phyloP scores from a whole-genome alignment of 805 yeast species.

The Priceomyces carsonii region DNA sequence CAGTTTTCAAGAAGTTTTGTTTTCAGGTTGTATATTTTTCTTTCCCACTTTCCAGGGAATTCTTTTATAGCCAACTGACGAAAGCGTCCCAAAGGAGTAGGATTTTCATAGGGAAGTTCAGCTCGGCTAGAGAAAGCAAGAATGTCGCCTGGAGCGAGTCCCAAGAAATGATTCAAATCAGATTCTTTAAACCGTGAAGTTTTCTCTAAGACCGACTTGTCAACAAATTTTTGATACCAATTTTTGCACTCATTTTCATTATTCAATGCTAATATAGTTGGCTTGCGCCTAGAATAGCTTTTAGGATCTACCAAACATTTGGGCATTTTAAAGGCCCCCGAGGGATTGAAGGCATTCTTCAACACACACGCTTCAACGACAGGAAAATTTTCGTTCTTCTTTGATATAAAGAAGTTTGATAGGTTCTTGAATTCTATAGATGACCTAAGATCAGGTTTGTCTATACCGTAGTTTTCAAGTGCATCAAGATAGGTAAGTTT shows the following conservation, averaged over 20 bases:
- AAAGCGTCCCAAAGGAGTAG: constrained; percentile 89
- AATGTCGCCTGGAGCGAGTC: constrained; percentile 65
- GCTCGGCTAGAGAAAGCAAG: constrained; percentile 81
- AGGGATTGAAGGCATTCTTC: constrained; percentile 43
- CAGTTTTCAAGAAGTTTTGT: constrained; percentile 13
- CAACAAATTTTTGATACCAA: constrained; percentile 47
- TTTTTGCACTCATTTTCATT: constrained; percentile 33
- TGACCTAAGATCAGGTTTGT: constrained; percentile 89
- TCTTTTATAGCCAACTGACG: constrained; percentile 70
- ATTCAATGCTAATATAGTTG: constrained; percentile 54
- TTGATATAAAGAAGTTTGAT: constrained; percentile 37
- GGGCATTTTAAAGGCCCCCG: constrained; percentile 31
- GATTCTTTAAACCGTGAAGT: constrained; percentile 16
- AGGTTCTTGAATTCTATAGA: constrained; percentile 51
- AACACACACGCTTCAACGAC: constrained; percentile 75
- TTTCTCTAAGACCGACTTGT: constrained; percentile 21
- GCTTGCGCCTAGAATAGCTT: constrained; percentile 58
- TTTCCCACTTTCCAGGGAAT: constrained; percentile 52
- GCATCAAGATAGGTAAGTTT: constrained; percentile 68
- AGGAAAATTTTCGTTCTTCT: constrained; percentile 47
- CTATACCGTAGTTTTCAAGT: constrained; percentile 77
- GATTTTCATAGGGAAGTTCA: constrained; percentile 75
- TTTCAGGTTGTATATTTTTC: constrained; percentile 26
- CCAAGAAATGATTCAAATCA: constrained; percentile 25
- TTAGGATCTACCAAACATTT: constrained; percentile 35